Conservation (phyloP, 2,329 filamentous ascomycete genomes). For the Epicoccum sorghinum region DNA sequence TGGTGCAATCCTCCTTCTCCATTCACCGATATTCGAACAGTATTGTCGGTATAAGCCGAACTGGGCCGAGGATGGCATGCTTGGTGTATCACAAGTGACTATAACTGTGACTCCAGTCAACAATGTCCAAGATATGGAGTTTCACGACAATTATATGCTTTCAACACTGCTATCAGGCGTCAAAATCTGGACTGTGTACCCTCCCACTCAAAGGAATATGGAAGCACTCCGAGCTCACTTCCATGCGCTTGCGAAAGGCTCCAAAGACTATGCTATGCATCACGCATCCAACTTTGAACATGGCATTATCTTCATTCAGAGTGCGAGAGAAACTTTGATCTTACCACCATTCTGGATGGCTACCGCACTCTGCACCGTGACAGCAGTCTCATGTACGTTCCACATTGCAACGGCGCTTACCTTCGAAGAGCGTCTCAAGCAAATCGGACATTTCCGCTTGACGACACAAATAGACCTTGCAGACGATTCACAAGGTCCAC, state of each 20-base stretch:
- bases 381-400: conserved; percentile 12
- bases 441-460: conserved; percentile 1
- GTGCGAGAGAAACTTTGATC: conserved; percentile 10
- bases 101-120: conserved; percentile 11
- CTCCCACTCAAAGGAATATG: conserved; percentile 7
- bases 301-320: conserved; percentile 23
- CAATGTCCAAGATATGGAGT: conserved; percentile 17
- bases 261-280: background rate
- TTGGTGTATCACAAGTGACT: conserved; percentile 7
- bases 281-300: conserved; percentile 1
- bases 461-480: conserved; percentile 1
- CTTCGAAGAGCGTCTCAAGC: conserved; percentile 10
- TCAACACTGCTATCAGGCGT: conserved; percentile 17
- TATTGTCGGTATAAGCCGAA: background rate
- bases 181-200: conserved; percentile 19
- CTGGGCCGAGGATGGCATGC: conserved; percentile 10
- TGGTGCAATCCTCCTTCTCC: conserved; percentile 17
- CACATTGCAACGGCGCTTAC: conserved; percentile 8
- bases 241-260: background rate
- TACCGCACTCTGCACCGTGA: conserved; percentile 6
- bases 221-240: background rate
- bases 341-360: conserved; percentile 20
- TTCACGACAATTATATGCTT: conserved; percentile 10
- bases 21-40: conserved; percentile 16
- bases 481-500: background rate